phyloP scores from a whole-genome alignment of 129 eudicot genomes.

The Rutidosis leptorrhynchoides region DNA sequence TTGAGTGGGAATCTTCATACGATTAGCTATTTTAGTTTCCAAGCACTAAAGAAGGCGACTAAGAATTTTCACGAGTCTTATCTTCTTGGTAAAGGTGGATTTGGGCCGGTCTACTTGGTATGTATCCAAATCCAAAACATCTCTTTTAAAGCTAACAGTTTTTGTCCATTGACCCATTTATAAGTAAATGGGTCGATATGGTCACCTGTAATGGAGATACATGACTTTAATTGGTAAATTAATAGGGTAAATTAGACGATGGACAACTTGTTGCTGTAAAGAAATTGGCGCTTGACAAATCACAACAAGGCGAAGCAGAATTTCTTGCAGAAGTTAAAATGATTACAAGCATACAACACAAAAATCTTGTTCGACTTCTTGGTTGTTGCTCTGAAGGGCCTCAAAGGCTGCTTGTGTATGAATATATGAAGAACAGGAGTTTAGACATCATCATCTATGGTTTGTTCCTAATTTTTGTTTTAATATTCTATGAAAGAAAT shows the following conservation, averaged over 20 bases:
- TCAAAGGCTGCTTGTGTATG: slow-evolving; percentile 65
- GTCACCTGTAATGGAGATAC: slow-evolving; percentile 4
- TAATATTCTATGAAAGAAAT: neutral
- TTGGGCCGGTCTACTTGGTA: slow-evolving; percentile 65
- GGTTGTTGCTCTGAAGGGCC: slow-evolving; percentile 72
- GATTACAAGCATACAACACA: slow-evolving; percentile 73
- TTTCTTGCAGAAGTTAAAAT: slow-evolving; percentile 57
- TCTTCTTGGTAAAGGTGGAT: slow-evolving; percentile 60
- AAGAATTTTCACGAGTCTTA: slow-evolving; percentile 29
- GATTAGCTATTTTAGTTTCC: slow-evolving; percentile 51
- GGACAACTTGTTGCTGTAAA: slow-evolving; percentile 68
- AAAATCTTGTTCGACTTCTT: slow-evolving; percentile 63
- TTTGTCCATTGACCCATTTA: neutral
- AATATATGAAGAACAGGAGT: slow-evolving; percentile 72
- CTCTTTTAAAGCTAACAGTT: neutral
- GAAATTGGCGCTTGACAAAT: slow-evolving; percentile 58
- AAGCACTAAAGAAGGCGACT: slow-evolving; percentile 55
- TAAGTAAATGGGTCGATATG: neutral
- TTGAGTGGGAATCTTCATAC: slow-evolving; percentile 56
- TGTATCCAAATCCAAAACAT: neutral
- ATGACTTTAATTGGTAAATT: slow-evolving; percentile 7
- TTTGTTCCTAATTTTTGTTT: neutral
- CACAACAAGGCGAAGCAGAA: slow-evolving; percentile 69
- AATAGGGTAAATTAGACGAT: slow-evolving; percentile 53
- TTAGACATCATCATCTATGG: slow-evolving; percentile 49